phyloP scores from a whole-genome alignment of 2,329 filamentous ascomycete genomes.

The Claviceps purpurea region DNA sequence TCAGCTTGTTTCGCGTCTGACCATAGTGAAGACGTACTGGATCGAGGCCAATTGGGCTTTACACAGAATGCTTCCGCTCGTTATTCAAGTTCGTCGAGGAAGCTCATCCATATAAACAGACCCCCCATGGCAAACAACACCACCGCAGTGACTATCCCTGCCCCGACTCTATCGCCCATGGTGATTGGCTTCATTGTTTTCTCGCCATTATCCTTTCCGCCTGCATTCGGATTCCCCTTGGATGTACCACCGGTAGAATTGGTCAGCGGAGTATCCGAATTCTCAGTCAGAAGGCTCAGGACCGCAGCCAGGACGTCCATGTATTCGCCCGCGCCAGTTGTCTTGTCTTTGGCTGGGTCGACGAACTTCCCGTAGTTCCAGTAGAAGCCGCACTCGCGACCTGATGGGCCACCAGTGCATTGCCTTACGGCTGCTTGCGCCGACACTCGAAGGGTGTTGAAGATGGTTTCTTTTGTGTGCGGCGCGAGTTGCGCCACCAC shows the following conservation, averaged over 20 bases:
- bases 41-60: too few species aligned
- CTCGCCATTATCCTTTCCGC: conserved; percentile 16
- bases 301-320: conserved; percentile 39
- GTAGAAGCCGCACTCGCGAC: conserved; percentile 33
- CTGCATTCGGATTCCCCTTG: conserved; percentile 25
- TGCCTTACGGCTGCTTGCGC: conserved; percentile 37
- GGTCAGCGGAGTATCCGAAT: conserved; percentile 27
- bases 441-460: conserved; percentile 35
- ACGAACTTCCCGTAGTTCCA: conserved; percentile 33
- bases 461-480: conserved; percentile 32
- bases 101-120: conserved; percentile 37
- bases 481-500: conserved; percentile 39
- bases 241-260: conserved; percentile 37
- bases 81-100: conserved; percentile 9
- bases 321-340: neutral
- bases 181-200: conserved; percentile 4
- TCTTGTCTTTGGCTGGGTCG: neutral
- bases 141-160: conserved; percentile 32
- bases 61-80: neutral
- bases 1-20: too few species aligned
- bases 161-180: neutral
- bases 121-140: conserved; percentile 26
- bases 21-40: too few species aligned
- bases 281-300: conserved; percentile 22
- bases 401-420: conserved; percentile 32